Conservation (phyloP, 768 basidiomycete species). For the Russula lepida region DNA sequence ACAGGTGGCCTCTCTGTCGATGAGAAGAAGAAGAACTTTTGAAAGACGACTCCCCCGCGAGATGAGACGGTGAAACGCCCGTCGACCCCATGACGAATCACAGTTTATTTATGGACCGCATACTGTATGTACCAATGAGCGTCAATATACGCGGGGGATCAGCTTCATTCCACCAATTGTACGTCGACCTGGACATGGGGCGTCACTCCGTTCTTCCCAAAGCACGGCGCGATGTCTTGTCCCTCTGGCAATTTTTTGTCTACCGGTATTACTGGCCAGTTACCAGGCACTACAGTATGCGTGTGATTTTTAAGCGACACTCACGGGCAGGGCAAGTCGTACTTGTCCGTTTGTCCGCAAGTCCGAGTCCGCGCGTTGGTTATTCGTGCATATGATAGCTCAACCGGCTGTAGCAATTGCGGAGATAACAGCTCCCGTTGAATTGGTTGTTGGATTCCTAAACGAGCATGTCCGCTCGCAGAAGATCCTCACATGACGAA, state of each 20-base stretch:
- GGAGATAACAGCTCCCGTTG: background rate
- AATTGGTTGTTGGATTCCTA: background rate
- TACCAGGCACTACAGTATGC: background rate
- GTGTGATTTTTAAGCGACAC: background rate
- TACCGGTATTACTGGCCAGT: background rate
- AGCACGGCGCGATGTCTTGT: background rate
- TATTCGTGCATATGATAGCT: background rate
- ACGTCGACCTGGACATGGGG: background rate
- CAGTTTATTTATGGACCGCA: constrained; percentile 9
- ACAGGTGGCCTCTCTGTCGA: constrained; percentile 91
- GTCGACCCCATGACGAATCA: background rate
- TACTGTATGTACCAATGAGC: constrained; percentile 12
- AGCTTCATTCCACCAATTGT: background rate
- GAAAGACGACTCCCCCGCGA: background rate
- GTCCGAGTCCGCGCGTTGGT: background rate
- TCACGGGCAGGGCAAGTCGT: background rate
- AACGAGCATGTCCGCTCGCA: background rate
- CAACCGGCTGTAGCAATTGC: background rate
- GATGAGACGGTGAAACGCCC: background rate
- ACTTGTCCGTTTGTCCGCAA: background rate
- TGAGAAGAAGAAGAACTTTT: constrained; percentile 98
- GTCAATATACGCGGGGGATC: background rate
- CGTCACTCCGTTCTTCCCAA: background rate
- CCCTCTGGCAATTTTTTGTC: background rate
- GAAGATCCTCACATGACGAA: background rate